phyloP scores from a whole-genome alignment of 345 rosid species.

The Firmiana major region DNA sequence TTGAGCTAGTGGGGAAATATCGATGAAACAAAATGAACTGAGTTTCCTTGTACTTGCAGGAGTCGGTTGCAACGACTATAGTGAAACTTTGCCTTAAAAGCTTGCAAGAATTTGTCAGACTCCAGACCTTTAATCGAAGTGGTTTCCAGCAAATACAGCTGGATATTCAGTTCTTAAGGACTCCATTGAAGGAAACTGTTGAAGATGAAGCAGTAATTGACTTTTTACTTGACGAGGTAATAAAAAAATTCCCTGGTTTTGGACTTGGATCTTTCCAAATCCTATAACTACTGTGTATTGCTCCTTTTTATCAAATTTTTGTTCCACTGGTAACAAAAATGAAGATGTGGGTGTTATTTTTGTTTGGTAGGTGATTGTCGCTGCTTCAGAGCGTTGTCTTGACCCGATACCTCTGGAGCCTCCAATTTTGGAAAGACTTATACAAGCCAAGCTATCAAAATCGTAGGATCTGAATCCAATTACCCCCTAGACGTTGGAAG shows the following conservation, averaged over 20 bases:
- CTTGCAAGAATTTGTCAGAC: slow-evolving; percentile 88
- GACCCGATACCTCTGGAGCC: slow-evolving; percentile 91
- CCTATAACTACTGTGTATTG: not conserved
- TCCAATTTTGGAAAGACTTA: slow-evolving; percentile 87
- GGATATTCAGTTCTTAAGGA: slow-evolving; percentile 87
- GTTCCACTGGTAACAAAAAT: not conserved
- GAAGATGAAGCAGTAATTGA: slow-evolving; percentile 90
- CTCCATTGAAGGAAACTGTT: slow-evolving; percentile 58
- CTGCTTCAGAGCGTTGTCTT: slow-evolving; percentile 89
- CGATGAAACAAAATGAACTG: slow-evolving; percentile 16
- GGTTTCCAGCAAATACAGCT: slow-evolving; percentile 98
- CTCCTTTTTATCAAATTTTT: not conserved
- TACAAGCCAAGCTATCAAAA: slow-evolving; percentile 80
- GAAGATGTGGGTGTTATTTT: slow-evolving; percentile 1
- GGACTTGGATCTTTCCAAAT: not conserved
- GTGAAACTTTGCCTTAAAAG: slow-evolving; percentile 88
- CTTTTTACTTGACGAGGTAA: slow-evolving; percentile 95
- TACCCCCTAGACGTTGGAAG: slow-evolving; percentile 17
- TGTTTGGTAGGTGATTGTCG: slow-evolving; percentile 76
- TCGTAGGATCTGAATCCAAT: slow-evolving; percentile 39
- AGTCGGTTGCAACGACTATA: slow-evolving; percentile 66
- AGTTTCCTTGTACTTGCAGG: slow-evolving; percentile 49
- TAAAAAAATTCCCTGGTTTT: not conserved
- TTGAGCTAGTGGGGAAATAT: slow-evolving; percentile 8
- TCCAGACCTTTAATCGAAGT: slow-evolving; percentile 87